These are phyloP conservation scores for Atalantia buxifolia DNA, from an alignment of 345 rosid species.

Conservation along the genomic window DNA sequence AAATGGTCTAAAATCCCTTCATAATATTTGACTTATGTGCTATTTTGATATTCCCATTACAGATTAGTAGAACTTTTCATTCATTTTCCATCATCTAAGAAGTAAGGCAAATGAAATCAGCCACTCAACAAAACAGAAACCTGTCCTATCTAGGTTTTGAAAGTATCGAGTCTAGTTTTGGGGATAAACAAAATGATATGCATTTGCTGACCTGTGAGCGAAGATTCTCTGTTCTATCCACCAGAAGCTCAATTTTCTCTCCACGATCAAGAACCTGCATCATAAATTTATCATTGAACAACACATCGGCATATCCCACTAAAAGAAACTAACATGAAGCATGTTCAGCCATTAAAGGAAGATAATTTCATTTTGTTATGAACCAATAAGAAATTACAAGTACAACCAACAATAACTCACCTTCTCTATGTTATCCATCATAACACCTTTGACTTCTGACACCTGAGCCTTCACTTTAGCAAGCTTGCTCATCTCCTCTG, in stretches of 20 bases:
- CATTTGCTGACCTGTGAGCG: slow-evolving; percentile 54
- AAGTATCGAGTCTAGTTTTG: not conserved
- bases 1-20: not conserved
- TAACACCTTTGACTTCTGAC: slow-evolving; percentile 84
- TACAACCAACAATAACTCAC: slow-evolving; percentile 21
- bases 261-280: slow-evolving; percentile 76
- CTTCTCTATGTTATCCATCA: slow-evolving; percentile 97
- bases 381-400: slow-evolving; percentile 3
- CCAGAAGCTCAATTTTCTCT: slow-evolving; percentile 75
- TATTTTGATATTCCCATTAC: not conserved
- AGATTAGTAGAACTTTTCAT: not conserved
- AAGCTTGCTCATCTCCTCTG: slow-evolving; percentile 76
- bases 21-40: not conserved
- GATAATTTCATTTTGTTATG: not conserved
- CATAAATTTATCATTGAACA: not conserved
- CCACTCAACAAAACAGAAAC: not conserved
- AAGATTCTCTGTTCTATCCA: slow-evolving; percentile 79
- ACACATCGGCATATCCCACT: not conserved
- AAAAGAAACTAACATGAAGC: not conserved
- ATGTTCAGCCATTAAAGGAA: not conserved
- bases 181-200: not conserved
- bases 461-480: slow-evolving; percentile 90
- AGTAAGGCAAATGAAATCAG: not conserved
- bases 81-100: not conserved
- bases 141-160: not conserved